These are phyloP conservation scores for Bisporella sp. DNA, from an alignment of 2,329 filamentous ascomycete species.

Conservation along the genomic window DNA sequence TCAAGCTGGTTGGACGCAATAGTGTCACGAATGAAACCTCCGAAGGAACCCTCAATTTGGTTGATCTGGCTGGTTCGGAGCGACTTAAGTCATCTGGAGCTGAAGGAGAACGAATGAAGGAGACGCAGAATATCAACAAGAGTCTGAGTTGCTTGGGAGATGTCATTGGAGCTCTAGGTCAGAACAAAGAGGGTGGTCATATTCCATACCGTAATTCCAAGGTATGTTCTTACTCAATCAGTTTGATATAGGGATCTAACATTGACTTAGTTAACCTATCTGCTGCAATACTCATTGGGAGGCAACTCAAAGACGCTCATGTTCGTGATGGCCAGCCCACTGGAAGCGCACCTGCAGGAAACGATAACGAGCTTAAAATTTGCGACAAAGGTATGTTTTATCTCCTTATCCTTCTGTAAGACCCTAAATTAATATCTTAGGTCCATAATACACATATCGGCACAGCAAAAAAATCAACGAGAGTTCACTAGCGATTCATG, in stretches of 20 bases:
- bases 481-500: conserved; percentile 35
- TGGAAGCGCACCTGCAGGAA: conserved; percentile 86
- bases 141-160: conserved; percentile 87
- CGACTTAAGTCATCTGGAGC: conserved; percentile 80
- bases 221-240: conserved; percentile 36
- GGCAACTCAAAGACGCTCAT: conserved; percentile 97
- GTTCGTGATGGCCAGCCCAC: conserved; percentile 96
- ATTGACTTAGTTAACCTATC: conserved; percentile 65
- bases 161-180: conserved; percentile 88
- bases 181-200: conserved; percentile 68
- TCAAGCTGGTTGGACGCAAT: conserved; percentile 71
- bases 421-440: conserved; percentile 30
- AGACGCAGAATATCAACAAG: conserved; percentile 97
- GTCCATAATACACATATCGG: conserved; percentile 89
- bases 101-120: conserved; percentile 79
- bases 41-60: conserved; percentile 90
- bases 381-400: conserved; percentile 70
- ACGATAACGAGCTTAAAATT: conserved; percentile 93
- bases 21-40: conserved; percentile 68
- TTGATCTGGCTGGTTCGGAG: conserved; percentile 92
- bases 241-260: conserved; percentile 11
- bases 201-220: conserved; percentile 96
- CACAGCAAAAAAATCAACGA: conserved; percentile 71
- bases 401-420: conserved; percentile 4
- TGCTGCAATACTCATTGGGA: conserved; percentile 89